Evolutionary conservation across 2,329 filamentous ascomycete genomes (phyloP), one percentile per base, ranked within the genome.

Genomic region (Rhinocladiella mackenziei): DNA sequence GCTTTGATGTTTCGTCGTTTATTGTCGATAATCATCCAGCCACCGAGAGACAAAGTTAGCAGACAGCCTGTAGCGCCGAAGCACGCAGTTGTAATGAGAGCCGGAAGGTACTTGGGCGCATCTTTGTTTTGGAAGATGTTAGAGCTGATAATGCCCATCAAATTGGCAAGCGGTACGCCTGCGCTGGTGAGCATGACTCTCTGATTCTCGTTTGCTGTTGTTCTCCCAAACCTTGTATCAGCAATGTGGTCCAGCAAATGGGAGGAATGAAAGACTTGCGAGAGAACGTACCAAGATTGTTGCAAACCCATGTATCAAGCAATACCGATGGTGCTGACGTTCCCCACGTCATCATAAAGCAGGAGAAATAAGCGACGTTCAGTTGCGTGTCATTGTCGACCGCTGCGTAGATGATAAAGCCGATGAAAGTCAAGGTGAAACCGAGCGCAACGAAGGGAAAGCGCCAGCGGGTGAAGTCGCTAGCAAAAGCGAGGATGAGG

Each of bases 271-370:
- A n/a, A n/a, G n/a, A n/a, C n/a, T n/a, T n/a, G n/a, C n/a, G n/a
- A n/a, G n/a, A n/a, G n/a, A n/a, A n/a, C n/a, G n/a, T n/a, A n/a
- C n/a, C n/a, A n/a, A n/a, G n/a, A n/a, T n/a, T n/a, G n/a, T n/a
- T n/a, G n/a, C n/a, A n/a, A n/a, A n/a, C n/a, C n/a, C n/a, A n/a
- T n/a, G n/a, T n/a, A 54, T 79, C 67, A n/a, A 82, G 69, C 9
- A 89, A 69, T 5, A 88, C 84, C 0, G 78, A 84, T 0, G 86
- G 84, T 0, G 84, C 84, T 1, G 80, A 82, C 0, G 83, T 87
- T 9, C 85, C 84, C 80, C 83, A 88, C 7, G 80, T 84, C 83
- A 89, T 87, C 81, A 89, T 84, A 62, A 89, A 89, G 41, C 76
- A 80, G 8, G 84, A 83, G 51, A 81, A 88, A 58, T 89, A 89